Evolutionary conservation across 345 rosid species (phyloP), one percentile per base, ranked within the genome.

Genomic region (Eucalyptus shirleyi): DNA sequence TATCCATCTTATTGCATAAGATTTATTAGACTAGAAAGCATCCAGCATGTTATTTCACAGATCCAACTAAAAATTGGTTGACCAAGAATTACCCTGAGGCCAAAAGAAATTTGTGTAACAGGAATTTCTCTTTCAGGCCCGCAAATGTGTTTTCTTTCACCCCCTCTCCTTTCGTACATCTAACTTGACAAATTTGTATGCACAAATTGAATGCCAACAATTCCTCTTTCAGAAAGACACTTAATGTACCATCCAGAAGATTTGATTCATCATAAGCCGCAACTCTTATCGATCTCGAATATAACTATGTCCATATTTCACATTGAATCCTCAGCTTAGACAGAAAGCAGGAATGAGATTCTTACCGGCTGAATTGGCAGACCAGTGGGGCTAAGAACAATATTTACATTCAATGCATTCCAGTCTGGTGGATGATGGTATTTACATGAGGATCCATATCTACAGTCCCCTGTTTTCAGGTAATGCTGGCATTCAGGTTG

Each of bases 331-430:
- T 80, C 86, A 56, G 86, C 24, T 49, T 81, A 87, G n/a, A 6
- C 32, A 77, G 85, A 77, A 40, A 40, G 85, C 85, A 40, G 85
- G 24, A 50, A 53, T 59, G 40, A 88, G 59, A 90, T 87, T 91
- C 97, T 95, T 93, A 98, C 99, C 5, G 96, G 97, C 88, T 96
- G 98, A 91, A 96, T 87, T 80, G 99, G 99, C 89, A 96, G 95
- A 89, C 98, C 99, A 62, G 93, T 83, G 87, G 97, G 95, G 91
- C 96, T 95, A 89, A 96, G 93, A 72, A 90, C 86, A 40, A 92
- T 89, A 88, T 94, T 92, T 53, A 93, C 85, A 90, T 93, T 95
- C 49, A 94, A 93, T 12, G 92, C 91, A 47, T 91, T 87, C 89
- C 91, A 89, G 87, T 95, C 97, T 24, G 91, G 94, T 21, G 99